These are phyloP conservation scores for Cyberlindnera lachancei DNA, from an alignment of 805 yeast genomes.

Conservation along the genomic window DNA sequence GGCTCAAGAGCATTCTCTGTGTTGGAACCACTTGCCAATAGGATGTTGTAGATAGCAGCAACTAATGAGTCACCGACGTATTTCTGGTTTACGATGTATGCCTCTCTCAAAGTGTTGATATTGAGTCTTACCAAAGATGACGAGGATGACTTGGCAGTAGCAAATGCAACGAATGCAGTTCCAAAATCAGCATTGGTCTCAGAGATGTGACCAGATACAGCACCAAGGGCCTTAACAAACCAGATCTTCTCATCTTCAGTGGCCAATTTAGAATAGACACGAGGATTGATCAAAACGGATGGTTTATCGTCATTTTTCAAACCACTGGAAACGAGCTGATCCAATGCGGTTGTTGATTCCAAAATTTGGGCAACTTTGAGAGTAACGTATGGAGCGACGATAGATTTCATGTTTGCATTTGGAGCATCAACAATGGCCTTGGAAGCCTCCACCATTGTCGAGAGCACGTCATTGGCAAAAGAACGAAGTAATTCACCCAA, in stretches of 20 bases:
- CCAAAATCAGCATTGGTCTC: constrained; percentile 24
- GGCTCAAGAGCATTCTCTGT: constrained; percentile 13
- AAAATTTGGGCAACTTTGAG: constrained; percentile 21
- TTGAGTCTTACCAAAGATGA: constrained; percentile 10
- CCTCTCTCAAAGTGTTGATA: constrained; percentile 22
- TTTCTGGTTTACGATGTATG: constrained; percentile 30
- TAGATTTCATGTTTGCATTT: constrained; percentile 33
- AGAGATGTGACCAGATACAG: constrained; percentile 21
- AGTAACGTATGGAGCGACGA: constrained; percentile 48
- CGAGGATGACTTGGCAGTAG: constrained; percentile 30
- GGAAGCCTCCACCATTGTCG: constrained; percentile 25
- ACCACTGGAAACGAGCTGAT: constrained; percentile 27
- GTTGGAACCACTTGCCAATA: constrained; percentile 12
- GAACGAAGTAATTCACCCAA: constrained; percentile 4
- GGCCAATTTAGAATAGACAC: constrained; percentile 42
- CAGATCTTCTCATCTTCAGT: constrained; percentile 41
- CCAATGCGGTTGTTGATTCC: constrained; percentile 19
- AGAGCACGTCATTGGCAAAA: constrained; percentile 18
- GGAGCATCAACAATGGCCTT: constrained; percentile 46
- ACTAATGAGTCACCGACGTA: constrained; percentile 38
- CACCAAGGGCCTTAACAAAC: constrained; percentile 41
- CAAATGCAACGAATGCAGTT: constrained; percentile 39
- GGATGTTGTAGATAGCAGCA: constrained; percentile 32
- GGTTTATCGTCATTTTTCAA: constrained; percentile 32
- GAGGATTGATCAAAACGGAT: constrained; percentile 39